These are phyloP conservation scores for Rhizopogon salebrosus DNA, from an alignment of 768 basidiomycete genomes.

Conservation along the genomic window DNA sequence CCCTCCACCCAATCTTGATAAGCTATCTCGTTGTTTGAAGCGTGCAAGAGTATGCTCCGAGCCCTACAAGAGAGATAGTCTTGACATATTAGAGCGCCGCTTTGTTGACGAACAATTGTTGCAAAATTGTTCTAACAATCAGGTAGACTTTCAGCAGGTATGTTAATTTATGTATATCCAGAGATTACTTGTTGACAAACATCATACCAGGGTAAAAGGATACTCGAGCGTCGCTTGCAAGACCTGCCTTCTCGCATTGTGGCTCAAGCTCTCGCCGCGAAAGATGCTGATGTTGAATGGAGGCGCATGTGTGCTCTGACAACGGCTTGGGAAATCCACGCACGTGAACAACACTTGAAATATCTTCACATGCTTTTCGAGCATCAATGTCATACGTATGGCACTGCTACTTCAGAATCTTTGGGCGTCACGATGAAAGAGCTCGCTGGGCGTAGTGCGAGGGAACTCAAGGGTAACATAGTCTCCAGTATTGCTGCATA, in stretches of 20 bases:
- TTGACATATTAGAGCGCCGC: too few species aligned
- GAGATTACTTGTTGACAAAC: too few species aligned
- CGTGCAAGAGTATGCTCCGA: too few species aligned
- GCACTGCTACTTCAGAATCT: not conserved
- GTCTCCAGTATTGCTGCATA: not conserved
- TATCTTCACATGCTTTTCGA: not conserved
- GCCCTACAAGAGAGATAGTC: too few species aligned
- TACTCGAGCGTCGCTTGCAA: not conserved
- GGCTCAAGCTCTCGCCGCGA: not conserved
- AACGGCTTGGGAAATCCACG: not conserved
- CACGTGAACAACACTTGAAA: not conserved
- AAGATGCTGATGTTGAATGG: not conserved
- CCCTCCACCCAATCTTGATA: too few species aligned
- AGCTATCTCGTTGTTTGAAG: too few species aligned
- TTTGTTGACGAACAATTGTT: too few species aligned
- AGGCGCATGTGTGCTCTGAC: not conserved
- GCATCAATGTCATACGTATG: not conserved
- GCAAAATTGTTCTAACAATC: too few species aligned
- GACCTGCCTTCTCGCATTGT: not conserved
- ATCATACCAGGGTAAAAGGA: not conserved
- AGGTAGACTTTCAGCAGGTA: too few species aligned
- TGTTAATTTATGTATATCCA: too few species aligned
- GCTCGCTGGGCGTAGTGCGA: not conserved
- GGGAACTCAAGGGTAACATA: not conserved
- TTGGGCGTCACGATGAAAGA: not conserved